Conservation (phyloP, 1,284 basidiomycete genomes). For the Cryptococcus sp. region DNA sequence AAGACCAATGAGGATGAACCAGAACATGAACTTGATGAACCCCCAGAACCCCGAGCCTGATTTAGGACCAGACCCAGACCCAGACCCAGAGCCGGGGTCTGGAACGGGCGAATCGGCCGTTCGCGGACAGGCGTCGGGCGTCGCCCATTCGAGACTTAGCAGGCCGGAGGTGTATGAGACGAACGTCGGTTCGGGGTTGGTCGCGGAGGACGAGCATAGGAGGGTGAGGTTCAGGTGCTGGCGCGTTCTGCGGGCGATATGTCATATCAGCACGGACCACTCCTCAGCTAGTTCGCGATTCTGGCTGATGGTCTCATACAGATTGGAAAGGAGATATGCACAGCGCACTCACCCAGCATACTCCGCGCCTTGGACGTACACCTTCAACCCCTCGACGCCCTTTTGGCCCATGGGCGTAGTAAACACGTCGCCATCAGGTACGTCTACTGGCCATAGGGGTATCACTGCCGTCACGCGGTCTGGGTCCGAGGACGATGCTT, state of each 20-base stretch:
- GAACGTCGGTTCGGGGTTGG: constrained; percentile 35
- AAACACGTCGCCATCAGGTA: constrained; percentile 33
- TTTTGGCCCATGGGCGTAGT: constrained; percentile 29
- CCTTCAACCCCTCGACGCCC: constrained; percentile 36
- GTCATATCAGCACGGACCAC: background rate
- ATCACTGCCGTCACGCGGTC: constrained; percentile 50
- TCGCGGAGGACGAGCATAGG: constrained; percentile 30
- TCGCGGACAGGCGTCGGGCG: constrained; percentile 48
- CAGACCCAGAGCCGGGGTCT: constrained; percentile 8
- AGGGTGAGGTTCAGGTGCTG: constrained; percentile 47
- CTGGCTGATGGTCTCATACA: background rate
- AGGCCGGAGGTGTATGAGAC: constrained; percentile 40
- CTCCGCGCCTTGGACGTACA: constrained; percentile 38
- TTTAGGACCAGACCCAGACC: constrained; percentile 13
- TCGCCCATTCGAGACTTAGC: constrained; percentile 45
- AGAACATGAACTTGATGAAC: constrained; percentile 48
- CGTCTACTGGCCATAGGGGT: constrained; percentile 44
- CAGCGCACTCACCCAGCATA: constrained; percentile 48
- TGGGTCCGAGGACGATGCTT: constrained; percentile 36
- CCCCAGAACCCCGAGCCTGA: constrained; percentile 36
- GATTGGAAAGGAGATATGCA: background rate
- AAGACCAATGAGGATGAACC: constrained; percentile 40
- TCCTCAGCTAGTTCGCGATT: background rate
- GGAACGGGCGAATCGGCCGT: constrained; percentile 10
- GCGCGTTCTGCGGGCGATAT: constrained; percentile 14